Evolutionary conservation across 2,329 filamentous ascomycete species (phyloP), one percentile per base, ranked within the genome.

Genomic region (Cadophora luteo-olivacea): DNA sequence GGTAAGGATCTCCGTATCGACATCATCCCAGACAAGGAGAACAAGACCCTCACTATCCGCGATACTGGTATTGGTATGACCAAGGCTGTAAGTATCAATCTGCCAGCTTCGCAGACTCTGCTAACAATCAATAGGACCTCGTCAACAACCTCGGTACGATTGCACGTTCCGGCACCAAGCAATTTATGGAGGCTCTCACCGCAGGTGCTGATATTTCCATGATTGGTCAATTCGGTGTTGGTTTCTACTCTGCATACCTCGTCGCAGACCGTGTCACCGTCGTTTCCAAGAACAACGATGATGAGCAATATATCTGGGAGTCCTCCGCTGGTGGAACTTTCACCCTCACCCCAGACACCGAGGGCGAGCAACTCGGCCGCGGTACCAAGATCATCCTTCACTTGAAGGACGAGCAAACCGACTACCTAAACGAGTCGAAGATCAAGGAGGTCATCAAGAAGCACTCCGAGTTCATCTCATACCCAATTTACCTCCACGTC

Each of bases 391-490:
- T 99, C 82, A 91, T 98, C 84, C 93, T 99, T 72, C 93, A 98
- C 88, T 88, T 99, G 80, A 99, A 99, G 92, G 96, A 99, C 78
- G 96, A 99, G 90, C 96, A 99, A 89, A 87, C 87, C 75, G 96
- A 98, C 83, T 99, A 97, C 90, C 88, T 98, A 76, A 97, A 98
- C 84, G 96, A 99, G 92, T 88, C 88, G 88, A 96, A 95, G 89
- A 92, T 99, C 88, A 99, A 99, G 92, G 96, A 99, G 89, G 95
- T 99, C 75, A 94, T 99, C 88, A 98, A 98, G 94, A 99, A 99
- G 93, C 96, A 99, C 92, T 98, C 96, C 81, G 96, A 99, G 87
- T 99, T 99, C 89, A 99, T 99, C 87, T 98, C 96, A 63, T 99
- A 99, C 89, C 96, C 96, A 81, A 99, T 99, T 91, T 99, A 97